Base-by-base conservation (phyloP, 2,329 filamentous ascomycete genomes). In the Verticillium alfalfae region DNA sequence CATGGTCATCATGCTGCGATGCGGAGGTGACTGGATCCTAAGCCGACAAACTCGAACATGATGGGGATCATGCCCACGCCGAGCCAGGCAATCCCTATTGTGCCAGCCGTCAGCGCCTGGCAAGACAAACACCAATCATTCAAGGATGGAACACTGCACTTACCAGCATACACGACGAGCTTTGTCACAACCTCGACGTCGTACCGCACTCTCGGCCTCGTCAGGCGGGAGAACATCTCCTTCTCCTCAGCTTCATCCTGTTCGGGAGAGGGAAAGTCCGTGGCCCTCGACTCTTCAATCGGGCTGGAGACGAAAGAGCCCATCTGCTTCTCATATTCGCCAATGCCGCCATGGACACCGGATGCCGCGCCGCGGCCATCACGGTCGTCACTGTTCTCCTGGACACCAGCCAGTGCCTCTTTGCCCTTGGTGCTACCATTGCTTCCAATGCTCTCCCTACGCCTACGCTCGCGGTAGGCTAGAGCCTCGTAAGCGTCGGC, bases 161-260 rank as follows among this genome's bases (percentile, higher is more conserved):
- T 78, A 92, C 94, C 95, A 63, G 90, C 85, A 78, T 99, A 99
- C 31, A 99, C 92, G 69, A 99, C 90, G 64, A 99, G 76, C 77
- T 97, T 98, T 5, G 95, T 98, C 41, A 99, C 90, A 45, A 99
- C 94, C 75, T 99, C 95, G n/a, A 98, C 94, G 76, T 99, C 95
- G 71, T 98, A 99, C 68, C 93, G 84, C 63, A 97, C 93, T 67
- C 95, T 87, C 57, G 95, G 93, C 76, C 90, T 92, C 65, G 93
- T 88, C 61, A 98, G 81, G 71, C 84, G 87, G 55, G 88, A 89
- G 74, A 98, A 97, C 73, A 98, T 88, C 72, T 96, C 90, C 67
- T 82, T 84, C 73, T 93, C 89, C 57, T 87, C 87, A 34, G 84
- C 69, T 67, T 84, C 82, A 55, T 84, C 78, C 57, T 81, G 78